These are phyloP conservation scores for Mycena vitilis DNA, from an alignment of 768 basidiomycete genomes.

Conservation along the genomic window DNA sequence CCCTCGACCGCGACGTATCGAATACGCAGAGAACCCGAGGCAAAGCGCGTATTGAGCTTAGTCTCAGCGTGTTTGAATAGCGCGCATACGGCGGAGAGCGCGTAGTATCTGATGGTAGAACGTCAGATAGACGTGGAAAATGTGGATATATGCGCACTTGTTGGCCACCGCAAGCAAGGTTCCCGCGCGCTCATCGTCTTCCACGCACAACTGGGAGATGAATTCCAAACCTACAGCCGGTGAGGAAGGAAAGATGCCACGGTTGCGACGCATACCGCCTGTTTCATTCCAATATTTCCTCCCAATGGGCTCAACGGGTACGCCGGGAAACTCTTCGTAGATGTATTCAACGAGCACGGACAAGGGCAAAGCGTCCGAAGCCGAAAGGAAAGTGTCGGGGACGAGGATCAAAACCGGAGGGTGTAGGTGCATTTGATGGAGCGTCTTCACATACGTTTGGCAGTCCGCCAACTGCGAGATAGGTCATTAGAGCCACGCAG, in stretches of 20 bases:
- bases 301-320: conserved; percentile 75
- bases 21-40: conserved; percentile 76
- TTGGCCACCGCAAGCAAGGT: conserved; percentile 82
- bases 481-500: background rate
- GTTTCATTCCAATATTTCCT: conserved; percentile 90
- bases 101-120: conserved; percentile 76
- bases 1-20: conserved; percentile 86
- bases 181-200: conserved; percentile 85
- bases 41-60: conserved; percentile 77
- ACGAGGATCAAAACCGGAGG: conserved; percentile 78
- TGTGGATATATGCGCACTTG: conserved; percentile 68
- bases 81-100: conserved; percentile 86
- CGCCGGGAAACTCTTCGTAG: conserved; percentile 76
- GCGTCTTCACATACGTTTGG: conserved; percentile 88
- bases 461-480: conserved; percentile 78
- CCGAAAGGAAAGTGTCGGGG: conserved; percentile 82
- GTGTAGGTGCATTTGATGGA: conserved; percentile 88
- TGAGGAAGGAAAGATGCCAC: conserved; percentile 12
- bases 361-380: conserved; percentile 62
- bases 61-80: conserved; percentile 88
- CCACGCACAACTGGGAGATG: conserved; percentile 78
- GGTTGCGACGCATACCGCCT: conserved; percentile 61
- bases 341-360: conserved; percentile 81
- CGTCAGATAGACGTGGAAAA: conserved; percentile 8
- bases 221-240: conserved; percentile 75